Conservation (phyloP, 192 early-diverging fungal genomes). For the Backusella morwellensis region DNA sequence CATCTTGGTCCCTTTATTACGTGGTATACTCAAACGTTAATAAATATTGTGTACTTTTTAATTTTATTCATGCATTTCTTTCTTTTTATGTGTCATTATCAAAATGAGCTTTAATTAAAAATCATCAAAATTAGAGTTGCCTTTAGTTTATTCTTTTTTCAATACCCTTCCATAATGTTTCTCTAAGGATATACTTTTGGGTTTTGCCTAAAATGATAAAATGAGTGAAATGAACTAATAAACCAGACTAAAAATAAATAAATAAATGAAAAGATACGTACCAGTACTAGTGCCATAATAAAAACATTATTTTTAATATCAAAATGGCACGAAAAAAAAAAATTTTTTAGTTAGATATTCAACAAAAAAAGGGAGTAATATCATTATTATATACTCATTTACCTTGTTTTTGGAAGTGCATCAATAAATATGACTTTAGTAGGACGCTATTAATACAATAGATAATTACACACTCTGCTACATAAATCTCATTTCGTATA, state of each 20-base stretch:
- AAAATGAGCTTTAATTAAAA: not conserved
- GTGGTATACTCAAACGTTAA: not conserved
- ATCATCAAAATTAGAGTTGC: not conserved
- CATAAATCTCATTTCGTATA: not conserved
- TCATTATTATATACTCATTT: not conserved
- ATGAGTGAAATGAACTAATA: not conserved
- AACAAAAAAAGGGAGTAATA: not conserved
- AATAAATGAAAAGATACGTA: not conserved
- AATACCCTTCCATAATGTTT: slow-evolving; percentile 15
- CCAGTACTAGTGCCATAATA: slow-evolving; percentile 4
- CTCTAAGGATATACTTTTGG: slow-evolving; percentile 17
- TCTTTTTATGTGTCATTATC: not conserved
- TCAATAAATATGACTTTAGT: slow-evolving; percentile 17
- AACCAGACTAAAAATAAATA: not conserved
- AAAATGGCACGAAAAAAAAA: not conserved
- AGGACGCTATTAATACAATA: slow-evolving; percentile 17
- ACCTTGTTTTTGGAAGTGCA: slow-evolving; percentile 19
- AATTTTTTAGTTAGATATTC: not conserved
- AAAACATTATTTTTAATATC: not conserved
- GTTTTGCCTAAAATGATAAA: slow-evolving; percentile 19
- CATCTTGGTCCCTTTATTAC: not conserved
- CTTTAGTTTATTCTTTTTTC: not conserved
- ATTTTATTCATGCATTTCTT: not conserved
- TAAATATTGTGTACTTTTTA: not conserved
- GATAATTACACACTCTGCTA: not conserved